Evolutionary conservation across 305 asterid species (phyloP), one percentile per base, ranked within the genome.

Genomic region (Plantago coronopus): DNA sequence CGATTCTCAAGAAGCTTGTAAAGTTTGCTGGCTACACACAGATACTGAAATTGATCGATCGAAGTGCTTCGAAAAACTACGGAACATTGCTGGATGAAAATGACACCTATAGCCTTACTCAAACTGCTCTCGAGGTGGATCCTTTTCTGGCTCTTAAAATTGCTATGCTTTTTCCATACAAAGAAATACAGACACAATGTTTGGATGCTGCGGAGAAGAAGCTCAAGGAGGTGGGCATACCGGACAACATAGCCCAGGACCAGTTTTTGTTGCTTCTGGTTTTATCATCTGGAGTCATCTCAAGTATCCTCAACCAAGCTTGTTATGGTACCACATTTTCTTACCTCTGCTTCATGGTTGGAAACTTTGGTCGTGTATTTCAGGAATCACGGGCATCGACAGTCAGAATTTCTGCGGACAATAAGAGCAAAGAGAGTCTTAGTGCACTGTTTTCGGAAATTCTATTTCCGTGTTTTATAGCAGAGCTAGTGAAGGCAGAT

Each of bases 401-500:
- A 21, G 57, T 61, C 19, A 64, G 61, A 60, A 43, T 21, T 45
- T 21, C 29, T 13, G 76, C 67, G 55, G 68, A 51, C 19, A 73
- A 68, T 59, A 65, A 40, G 54, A 47, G 49, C 14, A 37, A 62
- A 57, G 72, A 65, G 44, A 59, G 62, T 20, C 48, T 60, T 5
- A 29, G 48, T 56, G 38, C 63, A 27, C 72, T 87, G 40, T 89
- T 89, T 37, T 64, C 66, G 64, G 71, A 76, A 56, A 55, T 87
- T 54, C 59, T 89, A 18, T 83, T 94, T 48, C 99, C 97, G 1
- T 83, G 84, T 59, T 89, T 81, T 46, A 55, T 85, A 54, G 76
- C 85, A 2, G 97, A 89, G 93, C 95, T 89, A 22, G 93, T 94
- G 84, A 84, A 78, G 67, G 82, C 85, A 5, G 88, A 81, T 16